phyloP scores from a whole-genome alignment of 352 stramenopile species.

The Halophytophthora polymorphica region DNA sequence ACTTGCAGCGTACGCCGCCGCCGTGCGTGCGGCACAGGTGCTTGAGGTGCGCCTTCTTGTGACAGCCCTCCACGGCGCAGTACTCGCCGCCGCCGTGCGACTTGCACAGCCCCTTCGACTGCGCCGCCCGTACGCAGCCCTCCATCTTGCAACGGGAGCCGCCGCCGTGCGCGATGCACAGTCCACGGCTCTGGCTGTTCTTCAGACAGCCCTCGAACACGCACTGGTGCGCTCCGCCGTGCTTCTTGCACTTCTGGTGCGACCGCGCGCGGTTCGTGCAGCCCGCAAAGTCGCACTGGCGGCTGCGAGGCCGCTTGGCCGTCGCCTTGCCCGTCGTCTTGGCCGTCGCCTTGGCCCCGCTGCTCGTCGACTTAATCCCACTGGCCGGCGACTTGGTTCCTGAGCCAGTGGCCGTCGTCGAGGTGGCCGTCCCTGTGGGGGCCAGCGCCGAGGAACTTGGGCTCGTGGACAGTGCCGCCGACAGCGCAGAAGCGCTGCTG shows the following conservation, averaged over 20 bases:
- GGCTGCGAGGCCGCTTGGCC: constrained; percentile 38
- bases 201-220: constrained; percentile 83
- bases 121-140: constrained; percentile 74
- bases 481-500: constrained; percentile 10
- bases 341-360: constrained; percentile 1
- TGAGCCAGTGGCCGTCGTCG: constrained; percentile 9
- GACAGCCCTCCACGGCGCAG: constrained; percentile 76
- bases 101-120: constrained; percentile 85
- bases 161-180: constrained; percentile 84
- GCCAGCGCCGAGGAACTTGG: neutral
- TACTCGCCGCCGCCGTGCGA: constrained; percentile 81
- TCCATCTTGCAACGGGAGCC: constrained; percentile 78
- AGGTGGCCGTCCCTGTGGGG: neutral
- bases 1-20: constrained; percentile 80
- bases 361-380: constrained; percentile 4
- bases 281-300: constrained; percentile 69
- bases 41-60: constrained; percentile 87
- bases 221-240: constrained; percentile 83
- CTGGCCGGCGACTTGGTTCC: constrained; percentile 4
- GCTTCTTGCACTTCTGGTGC: constrained; percentile 89
- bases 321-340: constrained; percentile 6
- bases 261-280: constrained; percentile 78
- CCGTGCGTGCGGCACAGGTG: constrained; percentile 84
- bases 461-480: constrained; percentile 1
- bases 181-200: constrained; percentile 83